Evolutionary conservation across 2,329 filamentous ascomycete species (phyloP).

Genomic region (Sordariomycetes sp.): DNA sequence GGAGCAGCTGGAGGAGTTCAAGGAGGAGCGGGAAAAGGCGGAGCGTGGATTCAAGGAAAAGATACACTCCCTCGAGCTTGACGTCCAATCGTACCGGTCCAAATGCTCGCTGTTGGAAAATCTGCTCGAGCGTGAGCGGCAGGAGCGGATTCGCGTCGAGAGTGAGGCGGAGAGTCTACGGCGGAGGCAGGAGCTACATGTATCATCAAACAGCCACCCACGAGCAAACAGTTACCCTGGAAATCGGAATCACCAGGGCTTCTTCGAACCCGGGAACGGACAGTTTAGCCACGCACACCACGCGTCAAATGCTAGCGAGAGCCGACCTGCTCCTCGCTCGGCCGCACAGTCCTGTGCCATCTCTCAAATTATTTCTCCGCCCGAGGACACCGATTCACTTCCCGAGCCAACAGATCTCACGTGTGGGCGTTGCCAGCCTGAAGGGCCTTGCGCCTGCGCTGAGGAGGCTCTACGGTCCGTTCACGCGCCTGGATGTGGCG

Average conservation of each 20-base stretch:
- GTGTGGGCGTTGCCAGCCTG: slow-evolving; percentile 43
- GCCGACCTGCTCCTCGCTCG: not conserved
- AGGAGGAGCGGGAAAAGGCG: slow-evolving; percentile 40
- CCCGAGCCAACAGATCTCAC: slow-evolving; percentile 21
- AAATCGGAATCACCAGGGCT: slow-evolving; percentile 2
- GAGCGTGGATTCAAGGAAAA: slow-evolving; percentile 45
- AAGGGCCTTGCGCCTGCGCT: slow-evolving; percentile 42
- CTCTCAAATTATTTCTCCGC: slow-evolving; percentile 42
- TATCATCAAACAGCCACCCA: slow-evolving; percentile 7
- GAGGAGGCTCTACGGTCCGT: slow-evolving; percentile 35
- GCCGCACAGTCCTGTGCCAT: slow-evolving; percentile 35
- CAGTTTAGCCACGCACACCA: not conserved
- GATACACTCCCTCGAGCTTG: slow-evolving; percentile 45
- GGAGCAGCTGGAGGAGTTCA: slow-evolving; percentile 50
- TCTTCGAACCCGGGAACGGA: not conserved
- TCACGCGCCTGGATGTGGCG: slow-evolving; percentile 47
- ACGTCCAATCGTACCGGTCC: slow-evolving; percentile 51
- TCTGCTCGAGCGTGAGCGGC: slow-evolving; percentile 45
- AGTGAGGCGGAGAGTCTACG: slow-evolving; percentile 22
- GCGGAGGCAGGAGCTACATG: slow-evolving; percentile 12
- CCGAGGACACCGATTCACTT: slow-evolving; percentile 23
- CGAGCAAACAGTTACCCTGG: slow-evolving; percentile 6
- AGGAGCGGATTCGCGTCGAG: slow-evolving; percentile 29
- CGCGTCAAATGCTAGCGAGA: not conserved
- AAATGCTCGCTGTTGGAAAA: slow-evolving; percentile 50